Percentiles rank a stretch among this genome's conserved stretches.
Conservation (phyloP, 2,329 filamentous ascomycete species). For the Penicillium sp. region DNA sequence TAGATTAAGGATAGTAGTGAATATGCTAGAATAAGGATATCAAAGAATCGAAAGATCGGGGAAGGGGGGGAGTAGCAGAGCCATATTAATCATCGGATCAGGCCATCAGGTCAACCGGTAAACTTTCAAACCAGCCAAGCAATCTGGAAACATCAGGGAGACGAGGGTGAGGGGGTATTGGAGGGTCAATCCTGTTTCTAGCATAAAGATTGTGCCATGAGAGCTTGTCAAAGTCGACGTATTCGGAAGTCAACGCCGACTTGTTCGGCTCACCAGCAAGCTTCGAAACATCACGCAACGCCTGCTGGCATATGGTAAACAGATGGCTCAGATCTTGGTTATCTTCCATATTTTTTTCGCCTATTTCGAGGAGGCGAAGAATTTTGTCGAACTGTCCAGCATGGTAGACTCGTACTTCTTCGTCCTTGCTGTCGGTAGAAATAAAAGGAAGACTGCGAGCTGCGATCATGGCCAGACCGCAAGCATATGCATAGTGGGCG, state of each 20-base stretch:
- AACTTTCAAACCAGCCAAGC: neutral
- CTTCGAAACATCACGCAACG: too few species aligned
- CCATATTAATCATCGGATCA: neutral
- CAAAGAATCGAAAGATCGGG: neutral
- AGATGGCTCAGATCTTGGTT: too few species aligned
- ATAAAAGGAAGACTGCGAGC: neutral
- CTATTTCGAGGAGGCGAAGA: neutral
- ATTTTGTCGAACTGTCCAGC: neutral
- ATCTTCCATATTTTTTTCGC: neutral
- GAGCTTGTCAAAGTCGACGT: neutral
- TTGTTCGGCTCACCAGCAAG: too few species aligned
- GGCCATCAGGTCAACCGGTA: neutral
- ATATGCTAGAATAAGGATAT: neutral
- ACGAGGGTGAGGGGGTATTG: neutral
- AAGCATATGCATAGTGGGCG: neutral
- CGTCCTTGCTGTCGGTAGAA: neutral
- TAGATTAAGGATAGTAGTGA: neutral
- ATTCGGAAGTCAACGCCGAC: neutral
- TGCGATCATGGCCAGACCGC: neutral
- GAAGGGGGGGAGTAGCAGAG: neutral
- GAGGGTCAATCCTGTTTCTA: neutral
- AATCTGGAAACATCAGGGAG: neutral
- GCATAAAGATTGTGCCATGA: neutral
- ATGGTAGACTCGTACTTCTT: neutral
- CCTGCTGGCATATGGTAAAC: too few species aligned